Base-by-base conservation (phyloP, 1,284 basidiomycete genomes). In the Ustilago curta region DNA sequence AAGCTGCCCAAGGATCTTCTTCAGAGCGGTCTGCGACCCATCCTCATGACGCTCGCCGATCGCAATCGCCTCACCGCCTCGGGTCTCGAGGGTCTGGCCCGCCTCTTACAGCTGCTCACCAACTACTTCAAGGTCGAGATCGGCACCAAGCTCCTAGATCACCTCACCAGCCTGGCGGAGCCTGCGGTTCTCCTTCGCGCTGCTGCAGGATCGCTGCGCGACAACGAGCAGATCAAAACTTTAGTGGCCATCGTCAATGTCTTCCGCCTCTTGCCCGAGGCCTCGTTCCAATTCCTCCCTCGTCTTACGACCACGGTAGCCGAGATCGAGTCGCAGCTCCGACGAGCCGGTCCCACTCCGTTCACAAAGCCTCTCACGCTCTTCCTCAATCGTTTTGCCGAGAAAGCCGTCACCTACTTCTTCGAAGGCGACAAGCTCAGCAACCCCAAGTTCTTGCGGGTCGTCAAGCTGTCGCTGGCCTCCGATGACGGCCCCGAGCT, bases 91-190 rank as follows among this genome's bases (percentile, higher is more conserved):
- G 97, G 97, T 5, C 88, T 99, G 25, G 96, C 97, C 14, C 91
- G 95, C n/a, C 89, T 99, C 65, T 87, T 99, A 53, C 94, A 97
- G 85, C 89, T 99, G 8, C 87, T 99, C 60, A 97, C 95, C 50
- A 98, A 97, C 85, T 99, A 99, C 87, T 99, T 99, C 91, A 99
- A 99, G 85, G 96, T 99, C 45, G 97, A 99, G 87, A 99, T 99
- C 77, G 97, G 97, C 9, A 91, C 93, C 85, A 99, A 99, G 87
- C 89, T 99, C 8, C 88, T 99, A 18, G 95, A 98, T 81, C 97
- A 99, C 85, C 76, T 84, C 47, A 68, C 77, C 42, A 74, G 70
- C 21, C 72, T 84, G 18, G 80, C 82, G 4, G 77, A 83, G 39
- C 80, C 79, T 1, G 65, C 71, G 12, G 71, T 76, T 40, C 70